These are phyloP conservation scores for Schwanniomyces pseudopolymorphus DNA, from an alignment of 805 yeast genomes.

Conservation along the genomic window DNA sequence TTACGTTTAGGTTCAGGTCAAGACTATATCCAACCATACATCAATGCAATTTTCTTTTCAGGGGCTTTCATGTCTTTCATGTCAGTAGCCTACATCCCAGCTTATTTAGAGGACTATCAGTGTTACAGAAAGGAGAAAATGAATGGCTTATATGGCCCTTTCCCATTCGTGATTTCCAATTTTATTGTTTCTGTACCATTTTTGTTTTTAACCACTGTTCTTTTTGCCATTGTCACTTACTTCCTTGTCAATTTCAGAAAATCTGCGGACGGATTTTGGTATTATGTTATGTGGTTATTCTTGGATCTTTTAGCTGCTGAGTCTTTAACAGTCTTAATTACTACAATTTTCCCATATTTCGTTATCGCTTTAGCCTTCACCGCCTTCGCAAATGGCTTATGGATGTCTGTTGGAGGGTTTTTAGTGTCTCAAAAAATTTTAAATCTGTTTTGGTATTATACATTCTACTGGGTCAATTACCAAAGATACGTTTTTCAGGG, in stretches of 20 bases:
- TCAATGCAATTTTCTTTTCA: slow-evolving; percentile 38
- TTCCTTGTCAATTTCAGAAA: slow-evolving; percentile 31
- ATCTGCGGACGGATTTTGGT: slow-evolving; percentile 29
- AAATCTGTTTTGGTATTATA: slow-evolving; percentile 13
- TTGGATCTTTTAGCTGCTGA: slow-evolving; percentile 42
- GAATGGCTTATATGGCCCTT: slow-evolving; percentile 40
- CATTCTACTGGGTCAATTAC: slow-evolving; percentile 40
- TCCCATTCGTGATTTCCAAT: slow-evolving; percentile 33
- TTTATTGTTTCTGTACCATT: slow-evolving; percentile 38
- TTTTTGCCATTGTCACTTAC: slow-evolving; percentile 33
- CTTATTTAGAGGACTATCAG: slow-evolving; percentile 34
- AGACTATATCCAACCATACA: slow-evolving; percentile 31
- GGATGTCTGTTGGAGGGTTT: slow-evolving; percentile 46
- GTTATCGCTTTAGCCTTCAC: slow-evolving; percentile 39
- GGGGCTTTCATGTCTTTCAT: slow-evolving; percentile 48
- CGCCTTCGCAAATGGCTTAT: slow-evolving; percentile 42
- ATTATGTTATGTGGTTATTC: slow-evolving; percentile 37
- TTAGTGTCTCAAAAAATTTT: slow-evolving; percentile 31
- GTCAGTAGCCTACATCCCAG: slow-evolving; percentile 43
- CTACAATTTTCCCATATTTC: slow-evolving; percentile 33
- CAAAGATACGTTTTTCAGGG: slow-evolving; percentile 45
- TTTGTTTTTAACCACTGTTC: slow-evolving; percentile 26
- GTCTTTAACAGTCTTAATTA: slow-evolving; percentile 35
- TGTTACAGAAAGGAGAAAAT: slow-evolving; percentile 28
- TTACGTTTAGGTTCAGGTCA: slow-evolving; percentile 26